A percentile compares a stretch with the other conserved stretches of the same genome.
Conservation (phyloP, 2,329 filamentous ascomycete species). For the Ascochyta lentis region DNA sequence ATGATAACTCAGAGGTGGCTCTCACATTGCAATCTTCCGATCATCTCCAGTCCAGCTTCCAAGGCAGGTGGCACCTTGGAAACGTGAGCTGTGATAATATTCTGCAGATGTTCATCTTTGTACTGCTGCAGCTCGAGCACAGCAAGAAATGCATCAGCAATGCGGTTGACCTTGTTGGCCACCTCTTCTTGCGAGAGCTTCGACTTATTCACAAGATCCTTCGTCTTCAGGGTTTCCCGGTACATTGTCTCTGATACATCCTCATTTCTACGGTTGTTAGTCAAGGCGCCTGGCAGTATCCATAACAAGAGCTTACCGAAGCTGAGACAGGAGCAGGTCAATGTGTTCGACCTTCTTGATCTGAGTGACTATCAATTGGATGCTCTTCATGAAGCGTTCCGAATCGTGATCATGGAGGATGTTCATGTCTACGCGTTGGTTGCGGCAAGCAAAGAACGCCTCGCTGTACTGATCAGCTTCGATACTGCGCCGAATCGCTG, state of each 20-base stretch:
- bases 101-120: conserved; percentile 75
- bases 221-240: conserved; percentile 73
- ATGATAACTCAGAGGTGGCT: neutral
- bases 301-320: conserved; percentile 63
- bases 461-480: conserved; percentile 79
- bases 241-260: conserved; percentile 95
- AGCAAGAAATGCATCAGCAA: conserved; percentile 84
- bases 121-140: conserved; percentile 62
- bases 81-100: conserved; percentile 91
- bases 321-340: conserved; percentile 87
- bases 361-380: conserved; percentile 81
- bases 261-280: conserved; percentile 66
- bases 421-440: conserved; percentile 96
- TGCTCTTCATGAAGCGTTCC: conserved; percentile 78
- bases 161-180: conserved; percentile 76
- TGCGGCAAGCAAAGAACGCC: conserved; percentile 87
- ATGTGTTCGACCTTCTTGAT: conserved; percentile 81
- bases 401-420: conserved; percentile 95
- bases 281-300: neutral
- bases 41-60: conserved; percentile 80
- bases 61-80: conserved; percentile 92
- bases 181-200: conserved; percentile 29
- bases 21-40: conserved; percentile 70
- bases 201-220: conserved; percentile 27
- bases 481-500: conserved; percentile 83